phyloP scores from a whole-genome alignment of 2,329 filamentous ascomycete species.

The Phialophora macrospora region DNA sequence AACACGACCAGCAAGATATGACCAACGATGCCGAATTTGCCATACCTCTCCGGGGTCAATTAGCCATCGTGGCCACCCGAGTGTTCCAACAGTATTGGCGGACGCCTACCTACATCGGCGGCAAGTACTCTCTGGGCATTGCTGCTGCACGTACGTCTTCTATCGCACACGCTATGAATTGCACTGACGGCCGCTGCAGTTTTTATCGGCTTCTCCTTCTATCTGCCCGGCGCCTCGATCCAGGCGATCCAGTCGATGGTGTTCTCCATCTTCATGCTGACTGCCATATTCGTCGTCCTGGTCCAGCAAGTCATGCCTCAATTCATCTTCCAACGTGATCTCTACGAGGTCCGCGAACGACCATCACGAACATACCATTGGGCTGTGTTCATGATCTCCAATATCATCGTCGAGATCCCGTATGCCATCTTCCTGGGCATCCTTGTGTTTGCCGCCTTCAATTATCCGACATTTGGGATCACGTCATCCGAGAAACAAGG shows the following conservation, averaged over 20 bases:
- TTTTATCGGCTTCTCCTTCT: conserved; percentile 44
- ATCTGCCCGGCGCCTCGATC: conserved; percentile 66
- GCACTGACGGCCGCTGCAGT: too few species aligned
- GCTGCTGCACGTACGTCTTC: conserved; percentile 52
- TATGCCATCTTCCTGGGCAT: conserved; percentile 66
- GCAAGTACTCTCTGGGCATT: conserved; percentile 73
- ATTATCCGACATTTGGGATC: conserved; percentile 71
- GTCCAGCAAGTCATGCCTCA: conserved; percentile 53
- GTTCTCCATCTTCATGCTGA: conserved; percentile 72
- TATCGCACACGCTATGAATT: too few species aligned
- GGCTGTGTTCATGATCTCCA: conserved; percentile 71
- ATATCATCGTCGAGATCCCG: conserved; percentile 72
- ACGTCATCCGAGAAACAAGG: conserved; percentile 52
- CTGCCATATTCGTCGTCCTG: conserved; percentile 6
- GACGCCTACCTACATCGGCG: conserved; percentile 80
- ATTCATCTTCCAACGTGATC: conserved; percentile 69
- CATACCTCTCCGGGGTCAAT: conserved; percentile 70
- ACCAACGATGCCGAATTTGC: conserved; percentile 69
- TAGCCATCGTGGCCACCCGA: conserved; percentile 69
- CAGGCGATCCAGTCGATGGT: conserved; percentile 72
- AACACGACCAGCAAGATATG: background rate
- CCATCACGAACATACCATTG: conserved; percentile 75
- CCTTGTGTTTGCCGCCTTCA: conserved; percentile 74
- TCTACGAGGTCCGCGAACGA: conserved; percentile 72
- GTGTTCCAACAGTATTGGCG: conserved; percentile 93